Evolutionary conservation across 257 asterid species (phyloP), one percentile per base, ranked within the genome.

Genomic region (Eustoma russellianum): DNA sequence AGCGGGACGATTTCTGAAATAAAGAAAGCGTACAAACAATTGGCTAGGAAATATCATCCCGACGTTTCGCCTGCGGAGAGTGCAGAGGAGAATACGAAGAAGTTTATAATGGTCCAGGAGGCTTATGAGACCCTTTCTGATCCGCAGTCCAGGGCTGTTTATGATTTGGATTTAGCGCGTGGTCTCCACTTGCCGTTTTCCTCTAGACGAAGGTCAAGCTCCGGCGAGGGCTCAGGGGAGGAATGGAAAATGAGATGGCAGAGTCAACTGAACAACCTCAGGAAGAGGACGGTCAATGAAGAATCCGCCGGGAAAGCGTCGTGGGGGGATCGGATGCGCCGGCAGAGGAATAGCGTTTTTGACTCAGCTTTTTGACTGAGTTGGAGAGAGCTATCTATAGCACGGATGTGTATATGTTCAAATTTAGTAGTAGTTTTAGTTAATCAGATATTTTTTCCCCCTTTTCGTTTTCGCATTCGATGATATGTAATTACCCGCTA

Each of bases 11-110:
- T 61, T 9, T 49, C 74, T 6, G 88, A 82, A n/a, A 79, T 82
- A 0, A 82, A 82, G 28, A 74, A 66, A 51, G 85, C 88, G 60
- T 82, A 79, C 60, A 82, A 74, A 16, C 51, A 66, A 30, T 70
- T 74, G 74, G 88, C 88, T 2, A 60, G 79, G 59, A 70, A 68
- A 66, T 79, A 77, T 53, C 88, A 83, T 51, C 93, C 93, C 11
- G 88, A 83, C 58, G 81, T 77, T 30, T 77, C 93, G 3, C 83
- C 85, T n/a, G 79, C 79, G 73, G 88, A 73, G 8, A 33, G 77
- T 18, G 75, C 73, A 53, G 83, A 77, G 24, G 93, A 79, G 74
- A 38, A 38, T 8, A 77, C 88, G 5, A 46, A 46, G 72, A 68
- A 66, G 57, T 83, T 80, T 55, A 69, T 83, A 5, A 41, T 57